phyloP scores from a whole-genome alignment of 2,329 filamentous ascomycete species.

The Colletotrichum paranaense region DNA sequence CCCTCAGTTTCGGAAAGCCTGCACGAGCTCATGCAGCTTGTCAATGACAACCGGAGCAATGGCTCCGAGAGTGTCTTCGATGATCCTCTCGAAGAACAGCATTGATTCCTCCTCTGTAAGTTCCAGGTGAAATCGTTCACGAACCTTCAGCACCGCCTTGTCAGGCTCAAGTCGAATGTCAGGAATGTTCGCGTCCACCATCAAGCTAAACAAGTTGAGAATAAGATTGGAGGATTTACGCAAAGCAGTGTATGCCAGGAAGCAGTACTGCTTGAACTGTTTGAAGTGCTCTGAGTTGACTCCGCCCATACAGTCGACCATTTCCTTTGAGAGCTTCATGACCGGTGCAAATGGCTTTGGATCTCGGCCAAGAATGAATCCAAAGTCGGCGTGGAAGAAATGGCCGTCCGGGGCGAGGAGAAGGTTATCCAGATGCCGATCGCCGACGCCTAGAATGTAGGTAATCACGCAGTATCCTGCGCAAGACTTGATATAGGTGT shows the following conservation, averaged over 20 bases:
- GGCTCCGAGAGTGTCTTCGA: slow-evolving; percentile 90
- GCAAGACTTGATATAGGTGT: slow-evolving; percentile 95
- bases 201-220: slow-evolving; percentile 93
- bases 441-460: slow-evolving; percentile 95
- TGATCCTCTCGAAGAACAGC: slow-evolving; percentile 85
- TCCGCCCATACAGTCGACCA: slow-evolving; percentile 99
- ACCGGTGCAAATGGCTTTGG: slow-evolving; percentile 97
- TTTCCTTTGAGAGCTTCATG: slow-evolving; percentile 97
- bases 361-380: slow-evolving; percentile 96
- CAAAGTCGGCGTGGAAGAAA: slow-evolving; percentile 99
- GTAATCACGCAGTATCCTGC: slow-evolving; percentile 99
- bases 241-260: slow-evolving; percentile 91
- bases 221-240: slow-evolving; percentile 92
- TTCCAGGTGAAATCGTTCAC: slow-evolving; percentile 93
- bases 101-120: slow-evolving; percentile 93
- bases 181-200: slow-evolving; percentile 97
- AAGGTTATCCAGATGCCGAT: slow-evolving; percentile 95
- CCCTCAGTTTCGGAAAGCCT: slow-evolving; percentile 71
- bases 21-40: slow-evolving; percentile 91
- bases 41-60: slow-evolving; percentile 96
- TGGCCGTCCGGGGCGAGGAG: slow-evolving; percentile 89
- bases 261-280: slow-evolving; percentile 95
- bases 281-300: slow-evolving; percentile 82
- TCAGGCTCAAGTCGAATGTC: slow-evolving; percentile 94
- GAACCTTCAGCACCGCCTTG: slow-evolving; percentile 93